Evolutionary conservation across 768 basidiomycete genomes (phyloP).

Genomic region (Termitomyces bulborhizus): DNA sequence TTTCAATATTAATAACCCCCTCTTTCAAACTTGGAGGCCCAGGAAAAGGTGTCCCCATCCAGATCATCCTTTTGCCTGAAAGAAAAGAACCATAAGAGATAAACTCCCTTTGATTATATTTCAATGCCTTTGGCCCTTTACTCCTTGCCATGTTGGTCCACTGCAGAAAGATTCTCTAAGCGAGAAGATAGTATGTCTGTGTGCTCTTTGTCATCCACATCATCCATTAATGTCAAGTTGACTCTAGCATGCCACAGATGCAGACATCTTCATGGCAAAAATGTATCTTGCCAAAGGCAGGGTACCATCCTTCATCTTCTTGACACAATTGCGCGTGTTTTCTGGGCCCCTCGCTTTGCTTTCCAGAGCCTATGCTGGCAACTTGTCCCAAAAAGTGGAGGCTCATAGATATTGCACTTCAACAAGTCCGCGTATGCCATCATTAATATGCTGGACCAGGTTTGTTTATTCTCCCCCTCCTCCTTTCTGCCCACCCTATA

Average conservation of each 20-base stretch:
- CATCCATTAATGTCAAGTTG: no score
- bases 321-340: no score
- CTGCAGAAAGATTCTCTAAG: conserved; percentile 96
- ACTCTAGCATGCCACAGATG: conserved; percentile 65
- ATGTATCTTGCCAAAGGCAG: conserved; percentile 96
- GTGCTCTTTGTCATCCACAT: no score
- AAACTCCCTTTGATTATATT: conserved; percentile 93
- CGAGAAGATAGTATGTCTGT: conserved; percentile 66
- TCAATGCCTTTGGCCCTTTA: conserved; percentile 81
- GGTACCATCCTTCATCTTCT: conserved; percentile 25
- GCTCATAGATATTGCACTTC: conserved; percentile 90
- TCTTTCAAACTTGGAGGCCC: conserved; percentile 77
- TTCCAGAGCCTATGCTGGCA: conserved; percentile 90
- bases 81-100: conserved; percentile 94
- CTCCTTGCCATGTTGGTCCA: conserved; percentile 85
- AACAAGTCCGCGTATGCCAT: conserved; percentile 92
- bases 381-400: conserved; percentile 89
- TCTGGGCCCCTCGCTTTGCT: not conserved
- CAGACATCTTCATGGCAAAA: conserved; percentile 91
- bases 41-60: conserved; percentile 76
- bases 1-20: conserved; percentile 60
- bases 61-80: conserved; percentile 90
- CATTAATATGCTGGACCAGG: conserved; percentile 91
- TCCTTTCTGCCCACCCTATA: no score
- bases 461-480: no score